Evolutionary conservation across 2,329 filamentous ascomycete genomes (phyloP).

Genomic region (Pseudocercospora fuligena): DNA sequence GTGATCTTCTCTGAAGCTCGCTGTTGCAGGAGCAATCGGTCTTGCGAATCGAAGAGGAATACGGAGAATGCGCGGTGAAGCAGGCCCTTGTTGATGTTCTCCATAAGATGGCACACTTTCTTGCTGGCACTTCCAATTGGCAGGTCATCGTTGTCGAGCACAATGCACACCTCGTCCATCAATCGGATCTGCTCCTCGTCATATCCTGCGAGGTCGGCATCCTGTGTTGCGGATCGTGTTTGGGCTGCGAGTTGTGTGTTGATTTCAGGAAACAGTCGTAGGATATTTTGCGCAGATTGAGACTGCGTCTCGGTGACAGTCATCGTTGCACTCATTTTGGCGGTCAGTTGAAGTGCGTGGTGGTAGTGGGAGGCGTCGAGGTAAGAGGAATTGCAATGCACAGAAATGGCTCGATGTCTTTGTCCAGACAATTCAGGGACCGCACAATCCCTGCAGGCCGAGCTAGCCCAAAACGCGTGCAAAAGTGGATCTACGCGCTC

Average conservation of each 20-base stretch:
- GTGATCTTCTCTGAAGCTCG: constrained; percentile 97
- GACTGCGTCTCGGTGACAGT: constrained; percentile 40
- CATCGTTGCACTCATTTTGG: constrained; percentile 39
- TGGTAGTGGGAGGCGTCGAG: background rate
- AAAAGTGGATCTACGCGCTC: background rate
- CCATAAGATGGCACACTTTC: constrained; percentile 98
- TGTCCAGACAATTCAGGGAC: constrained; percentile 10
- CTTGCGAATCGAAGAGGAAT: constrained; percentile 94
- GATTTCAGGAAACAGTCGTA: constrained; percentile 85
- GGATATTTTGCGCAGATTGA: constrained; percentile 80
- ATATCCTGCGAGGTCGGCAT: constrained; percentile 80
- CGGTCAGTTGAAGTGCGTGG: background rate
- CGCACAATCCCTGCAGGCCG: constrained; percentile 15
- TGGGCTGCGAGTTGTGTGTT: constrained; percentile 63
- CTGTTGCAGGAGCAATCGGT: constrained; percentile 92
- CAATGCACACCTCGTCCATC: constrained; percentile 99
- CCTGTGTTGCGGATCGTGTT: constrained; percentile 56
- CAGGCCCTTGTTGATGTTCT: constrained; percentile 94
- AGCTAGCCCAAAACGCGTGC: background rate
- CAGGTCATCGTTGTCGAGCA: constrained; percentile 86
- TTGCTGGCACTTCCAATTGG: constrained; percentile 97
- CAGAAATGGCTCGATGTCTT: constrained; percentile 22
- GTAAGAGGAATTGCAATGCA: constrained; percentile 4
- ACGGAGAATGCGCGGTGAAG: constrained; percentile 97
- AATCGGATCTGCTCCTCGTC: constrained; percentile 96